phyloP scores from a whole-genome alignment of 768 basidiomycete species.

The Asterophora parasitica region DNA sequence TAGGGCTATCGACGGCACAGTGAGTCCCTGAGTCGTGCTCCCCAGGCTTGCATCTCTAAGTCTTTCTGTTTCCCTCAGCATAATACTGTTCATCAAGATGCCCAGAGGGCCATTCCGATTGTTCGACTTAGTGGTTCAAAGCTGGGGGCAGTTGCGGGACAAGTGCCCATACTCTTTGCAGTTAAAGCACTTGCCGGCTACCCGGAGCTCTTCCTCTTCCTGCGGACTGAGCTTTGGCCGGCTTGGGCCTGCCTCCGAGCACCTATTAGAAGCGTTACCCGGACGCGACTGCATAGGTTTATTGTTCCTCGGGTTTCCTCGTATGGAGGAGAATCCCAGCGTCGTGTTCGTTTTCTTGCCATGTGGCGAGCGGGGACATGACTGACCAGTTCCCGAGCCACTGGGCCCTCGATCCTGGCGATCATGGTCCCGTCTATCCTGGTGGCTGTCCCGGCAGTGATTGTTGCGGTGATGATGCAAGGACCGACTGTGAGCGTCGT shows the following conservation, averaged over 20 bases:
- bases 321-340: not conserved
- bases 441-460: not conserved
- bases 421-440: not conserved
- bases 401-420: not conserved
- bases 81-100: constrained; percentile 15
- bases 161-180: constrained; percentile 20
- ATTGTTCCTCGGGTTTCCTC: too few species aligned
- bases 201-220: constrained; percentile 12
- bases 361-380: not conserved
- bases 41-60: not conserved
- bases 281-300: not conserved
- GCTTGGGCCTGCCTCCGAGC: not conserved
- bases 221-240: not conserved
- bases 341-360: not conserved
- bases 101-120: constrained; percentile 20
- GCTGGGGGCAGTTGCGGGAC: constrained; percentile 20
- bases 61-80: constrained; percentile 3
- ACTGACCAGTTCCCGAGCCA: not conserved
- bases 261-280: not conserved
- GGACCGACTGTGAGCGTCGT: too few species aligned
- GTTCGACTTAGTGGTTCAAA: constrained; percentile 3
- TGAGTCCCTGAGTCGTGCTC: not conserved
- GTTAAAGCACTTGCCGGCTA: constrained; percentile 19
- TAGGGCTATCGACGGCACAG: not conserved
- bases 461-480: too few species aligned